Evolutionary conservation across 768 basidiomycete genomes (phyloP).

Genomic region (Strobilomyces dryophilus): DNA sequence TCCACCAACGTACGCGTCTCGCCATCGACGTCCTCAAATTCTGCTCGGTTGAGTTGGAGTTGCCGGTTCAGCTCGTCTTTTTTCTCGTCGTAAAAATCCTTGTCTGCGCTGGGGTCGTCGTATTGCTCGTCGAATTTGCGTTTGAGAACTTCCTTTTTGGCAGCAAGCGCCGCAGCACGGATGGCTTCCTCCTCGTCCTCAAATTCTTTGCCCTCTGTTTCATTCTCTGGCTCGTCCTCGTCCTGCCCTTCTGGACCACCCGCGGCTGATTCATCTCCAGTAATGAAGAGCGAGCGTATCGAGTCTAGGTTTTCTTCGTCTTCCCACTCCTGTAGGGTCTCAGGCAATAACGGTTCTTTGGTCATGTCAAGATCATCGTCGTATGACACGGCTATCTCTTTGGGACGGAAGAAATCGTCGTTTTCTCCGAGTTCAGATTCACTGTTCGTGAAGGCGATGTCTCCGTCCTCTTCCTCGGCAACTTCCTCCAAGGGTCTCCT

Average conservation of each 20-base stretch:
- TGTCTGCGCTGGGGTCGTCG: conserved; percentile 77
- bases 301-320: conserved; percentile 83
- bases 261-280: conserved; percentile 44
- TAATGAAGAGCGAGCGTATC: conserved; percentile 87
- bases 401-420: conserved; percentile 68
- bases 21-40: conserved; percentile 76
- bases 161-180: conserved; percentile 55
- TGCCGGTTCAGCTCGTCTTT: conserved; percentile 91
- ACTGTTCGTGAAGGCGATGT: conserved; percentile 69
- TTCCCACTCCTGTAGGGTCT: conserved; percentile 71
- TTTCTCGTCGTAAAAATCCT: conserved; percentile 88
- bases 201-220: conserved; percentile 32
- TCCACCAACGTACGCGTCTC: conserved; percentile 82
- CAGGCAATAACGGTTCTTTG: conserved; percentile 52
- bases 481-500: conserved; percentile 36
- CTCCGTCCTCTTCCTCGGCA: conserved; percentile 33
- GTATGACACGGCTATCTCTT: conserved; percentile 35
- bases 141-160: conserved; percentile 89
- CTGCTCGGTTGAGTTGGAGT: conserved; percentile 74
- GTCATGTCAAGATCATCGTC: conserved; percentile 63
- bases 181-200: conserved; percentile 29
- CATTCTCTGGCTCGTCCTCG: conserved; percentile 40
- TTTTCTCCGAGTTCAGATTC: conserved; percentile 67
- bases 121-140: conserved; percentile 97
- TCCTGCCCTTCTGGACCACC: conserved; percentile 38